Evolutionary conservation across 2,329 filamentous ascomycete genomes (phyloP).

Genomic region (Penicillium sp.): DNA sequence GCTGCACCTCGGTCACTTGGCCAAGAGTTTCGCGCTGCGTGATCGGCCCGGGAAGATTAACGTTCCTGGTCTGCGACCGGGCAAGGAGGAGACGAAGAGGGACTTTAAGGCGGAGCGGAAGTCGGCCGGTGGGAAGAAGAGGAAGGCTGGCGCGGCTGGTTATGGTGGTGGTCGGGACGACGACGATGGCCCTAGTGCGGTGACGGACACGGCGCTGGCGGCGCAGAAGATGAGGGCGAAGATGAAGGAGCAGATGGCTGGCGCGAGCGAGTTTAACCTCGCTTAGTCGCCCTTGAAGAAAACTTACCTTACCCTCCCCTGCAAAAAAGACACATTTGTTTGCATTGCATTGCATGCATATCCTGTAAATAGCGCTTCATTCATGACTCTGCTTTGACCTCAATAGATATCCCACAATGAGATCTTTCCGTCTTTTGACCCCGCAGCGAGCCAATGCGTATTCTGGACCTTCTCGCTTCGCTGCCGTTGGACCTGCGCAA

Average conservation of each 20-base stretch:
- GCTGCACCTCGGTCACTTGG: conserved; percentile 88
- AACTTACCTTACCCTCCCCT: neutral
- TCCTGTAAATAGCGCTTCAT: conserved; percentile 34
- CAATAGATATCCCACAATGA: conserved; percentile 95
- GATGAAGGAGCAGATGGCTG: conserved; percentile 57
- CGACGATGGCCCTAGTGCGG: conserved; percentile 31
- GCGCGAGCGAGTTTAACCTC: conserved; percentile 63
- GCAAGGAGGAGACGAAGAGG: conserved; percentile 52
- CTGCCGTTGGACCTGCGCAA: conserved; percentile 64
- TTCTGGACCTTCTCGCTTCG: conserved; percentile 67
- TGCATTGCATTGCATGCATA: neutral
- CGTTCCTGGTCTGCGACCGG: conserved; percentile 55
- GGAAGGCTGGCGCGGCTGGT: conserved; percentile 35
- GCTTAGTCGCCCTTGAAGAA: conserved; percentile 43
- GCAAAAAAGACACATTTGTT: neutral
- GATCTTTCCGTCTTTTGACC: conserved; percentile 93
- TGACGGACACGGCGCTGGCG: conserved; percentile 49
- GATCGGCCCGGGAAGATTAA: conserved; percentile 85
- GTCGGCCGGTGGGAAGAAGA: conserved; percentile 40
- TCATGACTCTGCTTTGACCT: conserved; percentile 26
- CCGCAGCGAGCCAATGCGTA: conserved; percentile 87
- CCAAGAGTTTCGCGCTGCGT: conserved; percentile 88
- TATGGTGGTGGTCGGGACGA: conserved; percentile 30
- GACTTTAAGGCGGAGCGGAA: conserved; percentile 52
- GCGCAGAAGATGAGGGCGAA: conserved; percentile 59